Percentiles rank a stretch among this genome's conserved stretches.
phyloP scores from a whole-genome alignment of 176 grass and related monocot species.

The Hordeum marinum region DNA sequence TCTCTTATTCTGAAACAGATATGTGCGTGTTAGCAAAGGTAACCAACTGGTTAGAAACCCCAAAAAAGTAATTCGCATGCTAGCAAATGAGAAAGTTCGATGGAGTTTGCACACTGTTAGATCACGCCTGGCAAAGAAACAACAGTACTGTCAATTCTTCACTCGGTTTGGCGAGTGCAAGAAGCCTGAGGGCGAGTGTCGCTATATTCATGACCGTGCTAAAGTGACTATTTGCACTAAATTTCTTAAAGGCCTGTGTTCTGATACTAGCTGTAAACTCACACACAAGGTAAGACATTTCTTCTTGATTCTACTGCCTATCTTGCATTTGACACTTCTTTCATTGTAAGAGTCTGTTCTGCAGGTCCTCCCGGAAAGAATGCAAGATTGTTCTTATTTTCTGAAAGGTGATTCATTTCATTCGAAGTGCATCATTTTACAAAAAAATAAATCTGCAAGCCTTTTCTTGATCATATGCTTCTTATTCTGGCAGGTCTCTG shows the following conservation, averaged over 20 bases:
- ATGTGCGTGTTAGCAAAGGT: conserved; percentile 83
- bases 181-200: conserved; percentile 63
- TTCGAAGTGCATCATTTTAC: neutral
- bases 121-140: conserved; percentile 71
- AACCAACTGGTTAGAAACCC: conserved; percentile 92
- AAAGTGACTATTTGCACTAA: conserved; percentile 98
- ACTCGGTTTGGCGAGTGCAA: conserved; percentile 87
- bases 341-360: conserved; percentile 36
- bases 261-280: conserved; percentile 75
- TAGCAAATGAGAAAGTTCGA: conserved; percentile 95
- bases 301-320: conserved; percentile 35
- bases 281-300: conserved; percentile 75
- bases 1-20: conserved; percentile 48
- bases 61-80: conserved; percentile 79
- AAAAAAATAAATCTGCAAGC: neutral
- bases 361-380: conserved; percentile 92
- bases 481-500: conserved; percentile 59
- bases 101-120: conserved; percentile 95
- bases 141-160: conserved; percentile 89
- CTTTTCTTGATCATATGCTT: conserved; percentile 23
- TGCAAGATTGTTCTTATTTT: conserved; percentile 99
- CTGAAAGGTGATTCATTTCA: conserved; percentile 63
- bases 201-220: conserved; percentile 80
- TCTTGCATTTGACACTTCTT: conserved; percentile 18
- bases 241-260: conserved; percentile 90